Evolutionary conservation across 495 filamentous ascomycete genomes (phyloP), one percentile per base, ranked within the genome.

Genomic region (Cenococcum geophilum): DNA sequence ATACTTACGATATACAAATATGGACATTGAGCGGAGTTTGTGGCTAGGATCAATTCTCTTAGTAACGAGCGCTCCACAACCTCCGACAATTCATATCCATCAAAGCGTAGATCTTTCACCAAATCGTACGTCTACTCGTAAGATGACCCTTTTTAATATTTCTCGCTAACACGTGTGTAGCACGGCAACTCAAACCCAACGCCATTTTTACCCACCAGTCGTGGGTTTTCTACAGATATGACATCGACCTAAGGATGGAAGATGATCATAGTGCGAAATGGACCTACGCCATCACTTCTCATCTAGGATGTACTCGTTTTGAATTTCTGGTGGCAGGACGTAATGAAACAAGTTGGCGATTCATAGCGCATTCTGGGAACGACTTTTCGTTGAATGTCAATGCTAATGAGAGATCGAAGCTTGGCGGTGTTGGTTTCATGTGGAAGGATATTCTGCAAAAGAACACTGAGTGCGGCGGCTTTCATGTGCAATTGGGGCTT

Each of bases 401-500:
- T 65, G 83, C 89, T 55, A 89, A 86, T 68, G 93, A 97, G 70
- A 83, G 91, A 18, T 79, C 84, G 56, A 86, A 86, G 51, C 77
- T 97, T 1, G 95, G 95, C 23, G 93, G 93, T 0, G 80, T 91
- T 8, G 89, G 91, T 0, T 91, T 89, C 70, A 95, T 98, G 93
- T 98, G 93, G 93, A 96, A 96, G 65, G 93, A 98, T 69, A 90
- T 98, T 34, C 82, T 98, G 74, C 92, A 96, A 73, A 97, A 96
- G 78, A 95, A 98, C 72, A 83, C 88, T 43, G 93, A 98, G 66
- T 95, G 89, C 68, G 91, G 91, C 55, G 93, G 93, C 10, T 98
- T 98, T 74, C 93, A 98, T 68, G 83, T 86, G 4, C 93, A 98
- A 68, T 77, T 98, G 8, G 92, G 91, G 22, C 78, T 96, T 1